Evolutionary conservation across 805 yeast genomes (phyloP).

Genomic region (Zygosaccharomyces siamensis): DNA sequence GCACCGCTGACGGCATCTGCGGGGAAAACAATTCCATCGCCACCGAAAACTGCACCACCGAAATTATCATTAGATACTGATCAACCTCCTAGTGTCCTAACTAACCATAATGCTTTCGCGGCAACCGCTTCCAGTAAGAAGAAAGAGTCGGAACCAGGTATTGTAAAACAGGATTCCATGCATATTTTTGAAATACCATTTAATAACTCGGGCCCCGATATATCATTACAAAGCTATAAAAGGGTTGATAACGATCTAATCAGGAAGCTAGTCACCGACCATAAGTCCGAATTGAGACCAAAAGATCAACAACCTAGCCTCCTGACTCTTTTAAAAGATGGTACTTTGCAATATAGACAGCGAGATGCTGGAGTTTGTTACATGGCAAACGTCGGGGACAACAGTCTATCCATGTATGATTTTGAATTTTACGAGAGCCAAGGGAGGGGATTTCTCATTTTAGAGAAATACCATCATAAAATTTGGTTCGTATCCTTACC

Average conservation of each 20-base stretch:
- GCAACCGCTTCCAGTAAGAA: not conserved
- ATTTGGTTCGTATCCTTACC: slow-evolving; percentile 54
- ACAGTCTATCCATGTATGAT: slow-evolving; percentile 69
- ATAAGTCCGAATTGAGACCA: slow-evolving; percentile 13
- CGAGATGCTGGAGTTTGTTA: slow-evolving; percentile 4
- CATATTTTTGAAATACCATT: slow-evolving; percentile 29
- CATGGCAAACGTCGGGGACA: slow-evolving; percentile 35
- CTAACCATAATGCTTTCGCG: not conserved
- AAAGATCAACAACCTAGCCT: slow-evolving; percentile 11
- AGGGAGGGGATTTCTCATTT: slow-evolving; percentile 55
- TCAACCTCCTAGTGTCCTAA: slow-evolving; percentile 2
- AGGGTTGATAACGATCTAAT: slow-evolving; percentile 27
- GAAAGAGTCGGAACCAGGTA: not conserved
- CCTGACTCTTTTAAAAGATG: slow-evolving; percentile 20
- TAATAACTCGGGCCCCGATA: slow-evolving; percentile 22
- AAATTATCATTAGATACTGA: slow-evolving; percentile 1
- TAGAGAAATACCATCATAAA: slow-evolving; percentile 55
- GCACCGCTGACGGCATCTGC: not conserved
- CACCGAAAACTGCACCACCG: slow-evolving; percentile 4
- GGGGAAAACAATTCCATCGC: slow-evolving; percentile 1
- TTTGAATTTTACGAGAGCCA: slow-evolving; percentile 64
- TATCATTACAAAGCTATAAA: slow-evolving; percentile 23
- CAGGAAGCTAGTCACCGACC: slow-evolving; percentile 19
- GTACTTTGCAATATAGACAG: slow-evolving; percentile 18
- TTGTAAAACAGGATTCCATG: slow-evolving; percentile 29